Evolutionary conservation across 2,329 filamentous ascomycete species (phyloP), one percentile per base, ranked within the genome.

Genomic region (Colletotrichum tropicicola): DNA sequence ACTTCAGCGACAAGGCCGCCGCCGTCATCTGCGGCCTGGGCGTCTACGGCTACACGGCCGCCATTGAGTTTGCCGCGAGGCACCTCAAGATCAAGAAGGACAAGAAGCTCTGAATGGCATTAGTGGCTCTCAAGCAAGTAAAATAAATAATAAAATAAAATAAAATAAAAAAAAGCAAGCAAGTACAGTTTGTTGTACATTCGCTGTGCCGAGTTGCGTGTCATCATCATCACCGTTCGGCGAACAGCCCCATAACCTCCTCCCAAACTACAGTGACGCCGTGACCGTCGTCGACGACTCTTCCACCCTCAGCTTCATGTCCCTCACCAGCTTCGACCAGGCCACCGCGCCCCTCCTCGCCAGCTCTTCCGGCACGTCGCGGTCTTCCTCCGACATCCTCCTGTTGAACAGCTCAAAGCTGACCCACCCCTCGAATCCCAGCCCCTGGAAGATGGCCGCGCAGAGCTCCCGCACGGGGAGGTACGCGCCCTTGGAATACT

Each of bases 21-120:
- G 92, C 88, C 0, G 88, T 94, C 8, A 89, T 95, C 61, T 90
- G 89, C 69, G 92, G 92, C 0, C 69, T 94, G 73, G 89, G 89
- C 0, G 82, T 82, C 15, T 88, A 80, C 74, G 88, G 89, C 37
- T 91, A 91, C 70, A 81, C 81, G 56, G 87, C 84, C 25, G 88
- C 88, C 1, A 74, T 91, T 59, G 87, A 90, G 73, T 84, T 81
- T 73, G 81, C 76, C 15, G 78, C 73, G 8, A 80, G 78, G 73
- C 80, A 85, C 72, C 68, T 85, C 71, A 83, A 82, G 73, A 68
- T 77, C 27, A 78, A 75, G 71, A 69, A 68, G 21, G 73, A 73
- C 64, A 45, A 45, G 55, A 39, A 45, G 32, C 2, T 55, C 49
- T 54, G 37, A 68, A 55, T 37, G 21, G 4, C 19, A 4, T 21